These are phyloP conservation scores for Chimonanthus praecox DNA, from an alignment of 164 flowering plant species.

Conservation along the genomic window DNA sequence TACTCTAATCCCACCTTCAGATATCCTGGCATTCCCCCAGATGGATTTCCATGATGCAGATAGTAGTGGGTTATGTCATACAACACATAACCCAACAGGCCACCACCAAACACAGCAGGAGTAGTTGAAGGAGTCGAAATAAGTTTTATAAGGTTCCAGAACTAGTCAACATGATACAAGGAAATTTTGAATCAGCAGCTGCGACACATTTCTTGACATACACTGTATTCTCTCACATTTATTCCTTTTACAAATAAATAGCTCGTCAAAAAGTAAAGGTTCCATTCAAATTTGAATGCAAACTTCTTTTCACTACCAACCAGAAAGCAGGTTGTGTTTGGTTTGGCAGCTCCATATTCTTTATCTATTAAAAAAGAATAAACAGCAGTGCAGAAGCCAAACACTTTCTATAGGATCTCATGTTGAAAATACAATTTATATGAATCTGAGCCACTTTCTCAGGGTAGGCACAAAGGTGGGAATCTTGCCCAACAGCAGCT, in stretches of 20 bases:
- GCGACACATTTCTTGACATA: not conserved
- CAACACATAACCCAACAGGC: slow-evolving; percentile 81
- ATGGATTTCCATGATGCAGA: slow-evolving; percentile 90
- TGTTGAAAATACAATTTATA: not conserved
- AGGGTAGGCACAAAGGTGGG: not conserved
- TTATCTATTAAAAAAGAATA: too few species aligned
- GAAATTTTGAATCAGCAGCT: not conserved
- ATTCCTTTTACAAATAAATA: not conserved
- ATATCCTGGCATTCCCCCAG: slow-evolving; percentile 34
- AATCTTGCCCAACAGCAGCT: not conserved
- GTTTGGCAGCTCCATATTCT: not conserved
- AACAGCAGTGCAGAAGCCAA: too few species aligned
- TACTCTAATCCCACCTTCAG: slow-evolving; percentile 52
- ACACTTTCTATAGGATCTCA: not conserved
- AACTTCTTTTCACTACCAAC: not conserved
- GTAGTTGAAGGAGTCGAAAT: slow-evolving; percentile 55
- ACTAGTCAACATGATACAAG: slow-evolving; percentile 31
- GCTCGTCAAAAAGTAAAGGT: not conserved
- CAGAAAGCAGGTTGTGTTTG: too few species aligned
- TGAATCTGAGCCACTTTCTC: not conserved
- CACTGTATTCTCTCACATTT: not conserved
- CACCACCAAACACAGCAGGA: slow-evolving; percentile 90
- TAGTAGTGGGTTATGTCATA: slow-evolving; percentile 91
- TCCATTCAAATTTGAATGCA: not conserved
- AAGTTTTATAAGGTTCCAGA: slow-evolving; percentile 63